A percentile compares a stretch with the other conserved stretches of the same genome.
Conservation (phyloP, 257 asterid species). For the Schizonepeta tenuifolia region DNA sequence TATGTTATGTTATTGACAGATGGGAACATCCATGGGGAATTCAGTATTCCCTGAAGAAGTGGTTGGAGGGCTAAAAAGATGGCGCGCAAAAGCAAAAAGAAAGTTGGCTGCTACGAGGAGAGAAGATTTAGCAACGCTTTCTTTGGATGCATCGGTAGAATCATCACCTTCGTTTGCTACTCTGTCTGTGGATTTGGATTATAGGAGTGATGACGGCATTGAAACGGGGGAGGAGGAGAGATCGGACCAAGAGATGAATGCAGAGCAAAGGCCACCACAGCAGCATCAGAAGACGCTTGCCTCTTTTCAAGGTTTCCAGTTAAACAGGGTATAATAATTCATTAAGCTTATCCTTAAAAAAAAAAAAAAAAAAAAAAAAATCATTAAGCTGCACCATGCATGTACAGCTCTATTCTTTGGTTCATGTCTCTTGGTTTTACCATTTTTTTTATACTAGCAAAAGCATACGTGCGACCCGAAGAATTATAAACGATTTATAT, state of each 20-base stretch:
- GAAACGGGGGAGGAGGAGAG: conserved; percentile 18
- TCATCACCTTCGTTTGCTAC: conserved; percentile 47
- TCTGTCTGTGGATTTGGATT: conserved; percentile 40
- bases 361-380: too few relatives aligned
- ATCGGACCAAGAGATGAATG: conserved; percentile 31
- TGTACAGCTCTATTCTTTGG: conserved; percentile 1
- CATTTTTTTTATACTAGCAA: background rate
- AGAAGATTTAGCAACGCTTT: conserved; percentile 29
- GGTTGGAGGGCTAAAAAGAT: conserved; percentile 54
- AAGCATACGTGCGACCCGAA: background rate
- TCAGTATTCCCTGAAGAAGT: conserved; percentile 60
- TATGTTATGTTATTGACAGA: conserved; percentile 37
- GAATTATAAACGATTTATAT: too few relatives aligned
- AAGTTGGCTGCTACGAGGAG: conserved; percentile 52
- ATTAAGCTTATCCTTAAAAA: too few relatives aligned
- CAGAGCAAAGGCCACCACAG: conserved; percentile 23
- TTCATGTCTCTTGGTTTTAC: background rate
- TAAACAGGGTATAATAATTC: conserved; percentile 28
- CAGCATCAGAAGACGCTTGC: conserved; percentile 35
- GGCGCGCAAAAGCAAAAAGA: conserved; percentile 63
- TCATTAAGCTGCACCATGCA: background rate
- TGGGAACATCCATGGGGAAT: conserved; percentile 65
- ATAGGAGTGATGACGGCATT: conserved; percentile 35
- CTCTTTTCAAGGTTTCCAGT: conserved; percentile 54
- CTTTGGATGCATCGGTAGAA: conserved; percentile 44